Percentiles rank a stretch among this genome's conserved stretches.
phyloP scores from a whole-genome alignment of 306 rosid species.

The Vigna angularis region DNA sequence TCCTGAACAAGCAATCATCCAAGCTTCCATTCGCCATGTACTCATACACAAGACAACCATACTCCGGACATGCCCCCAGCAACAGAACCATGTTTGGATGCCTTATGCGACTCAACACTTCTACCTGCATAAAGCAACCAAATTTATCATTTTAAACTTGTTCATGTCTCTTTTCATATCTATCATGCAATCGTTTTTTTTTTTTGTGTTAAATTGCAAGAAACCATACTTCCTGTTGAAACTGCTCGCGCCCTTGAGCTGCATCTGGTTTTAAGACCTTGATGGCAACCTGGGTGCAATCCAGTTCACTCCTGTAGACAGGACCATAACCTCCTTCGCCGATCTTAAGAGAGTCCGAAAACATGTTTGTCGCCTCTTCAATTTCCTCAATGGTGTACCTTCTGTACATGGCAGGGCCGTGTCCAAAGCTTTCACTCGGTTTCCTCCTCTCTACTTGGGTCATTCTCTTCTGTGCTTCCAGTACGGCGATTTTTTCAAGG shows the following conservation, averaged over 20 bases:
- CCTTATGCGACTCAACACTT: conserved; percentile 81
- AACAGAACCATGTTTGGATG: conserved; percentile 99
- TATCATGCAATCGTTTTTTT: too few relatives aligned
- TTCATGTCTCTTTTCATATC: too few relatives aligned
- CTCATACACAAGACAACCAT: conserved; percentile 88
- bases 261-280: conserved; percentile 81
- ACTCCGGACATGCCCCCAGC: conserved; percentile 92
- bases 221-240: conserved; percentile 67
- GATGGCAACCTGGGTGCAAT: conserved; percentile 84
- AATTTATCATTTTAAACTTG: too few relatives aligned
- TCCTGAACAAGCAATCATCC: conserved; percentile 82
- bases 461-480: conserved; percentile 66
- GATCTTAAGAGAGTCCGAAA: conserved; percentile 60
- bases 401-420: conserved; percentile 55
- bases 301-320: conserved; percentile 71
- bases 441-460: conserved; percentile 49
- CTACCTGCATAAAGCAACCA: conserved; percentile 49
- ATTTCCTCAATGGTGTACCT: conserved; percentile 76
- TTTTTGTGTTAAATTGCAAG: not conserved
- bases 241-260: conserved; percentile 78
- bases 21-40: conserved; percentile 91
- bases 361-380: conserved; percentile 69
- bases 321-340: conserved; percentile 99
- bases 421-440: not conserved
- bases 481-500: conserved; percentile 56